These are phyloP conservation scores for Colletotrichum sp. DNA, from an alignment of 2,329 filamentous ascomycete genomes.

Conservation along the genomic window DNA sequence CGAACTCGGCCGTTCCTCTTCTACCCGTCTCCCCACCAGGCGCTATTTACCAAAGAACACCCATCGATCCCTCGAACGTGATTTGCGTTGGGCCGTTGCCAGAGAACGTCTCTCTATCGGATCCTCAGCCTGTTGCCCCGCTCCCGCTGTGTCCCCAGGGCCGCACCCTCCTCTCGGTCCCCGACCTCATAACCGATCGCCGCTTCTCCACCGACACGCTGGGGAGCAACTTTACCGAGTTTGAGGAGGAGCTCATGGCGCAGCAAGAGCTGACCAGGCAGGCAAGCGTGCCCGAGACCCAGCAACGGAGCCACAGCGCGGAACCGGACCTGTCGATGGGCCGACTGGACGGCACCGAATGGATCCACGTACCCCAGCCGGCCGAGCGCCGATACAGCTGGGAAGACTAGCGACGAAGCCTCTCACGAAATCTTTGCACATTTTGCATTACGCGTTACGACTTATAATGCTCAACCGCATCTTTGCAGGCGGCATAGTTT, in stretches of 20 bases:
- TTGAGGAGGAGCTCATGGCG: conserved; percentile 48
- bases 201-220: conserved; percentile 46
- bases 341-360: conserved; percentile 50
- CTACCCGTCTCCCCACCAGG: conserved; percentile 30
- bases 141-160: conserved; percentile 27
- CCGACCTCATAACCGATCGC: not conserved
- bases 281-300: conserved; percentile 20
- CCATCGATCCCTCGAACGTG: conserved; percentile 58
- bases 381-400: conserved; percentile 57
- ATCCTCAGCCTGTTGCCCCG: conserved; percentile 28
- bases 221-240: conserved; percentile 62
- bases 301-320: conserved; percentile 23
- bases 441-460: not conserved
- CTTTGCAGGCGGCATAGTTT: not conserved
- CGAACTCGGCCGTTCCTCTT: conserved; percentile 25
- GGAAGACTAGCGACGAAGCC: conserved; percentile 42
- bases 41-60: conserved; percentile 48
- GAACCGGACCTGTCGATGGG: conserved; percentile 28
- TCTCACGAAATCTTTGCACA: not conserved
- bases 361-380: conserved; percentile 57
- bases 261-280: conserved; percentile 31
- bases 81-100: conserved; percentile 62
- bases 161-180: conserved; percentile 21
- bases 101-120: conserved; percentile 47
- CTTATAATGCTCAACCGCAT: not conserved